These are phyloP conservation scores for Suillus brevipes DNA, from an alignment of 768 basidiomycete species.

Conservation along the genomic window DNA sequence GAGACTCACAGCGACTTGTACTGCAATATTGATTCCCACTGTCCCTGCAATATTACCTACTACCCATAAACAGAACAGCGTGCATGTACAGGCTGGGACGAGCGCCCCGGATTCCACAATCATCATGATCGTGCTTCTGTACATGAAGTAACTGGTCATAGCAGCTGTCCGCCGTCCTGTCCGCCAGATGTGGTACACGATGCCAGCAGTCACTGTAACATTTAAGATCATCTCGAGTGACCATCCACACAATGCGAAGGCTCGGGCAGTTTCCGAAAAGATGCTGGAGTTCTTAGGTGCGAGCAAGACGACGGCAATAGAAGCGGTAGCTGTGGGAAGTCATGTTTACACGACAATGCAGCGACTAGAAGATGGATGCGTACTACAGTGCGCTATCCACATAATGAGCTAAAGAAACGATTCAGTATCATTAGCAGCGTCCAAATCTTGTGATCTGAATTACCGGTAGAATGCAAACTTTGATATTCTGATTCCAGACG, in stretches of 20 bases:
- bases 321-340: neutral
- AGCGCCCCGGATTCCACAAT: neutral
- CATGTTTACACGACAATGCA: neutral
- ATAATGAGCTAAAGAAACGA: neutral
- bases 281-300: neutral
- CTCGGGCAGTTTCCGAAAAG: neutral
- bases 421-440: neutral
- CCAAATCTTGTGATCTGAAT: neutral
- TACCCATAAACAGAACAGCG: neutral
- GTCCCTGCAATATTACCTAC: neutral
- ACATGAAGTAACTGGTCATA: neutral
- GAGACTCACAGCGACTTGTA: neutral
- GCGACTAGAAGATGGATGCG: neutral
- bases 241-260: neutral
- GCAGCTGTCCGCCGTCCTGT: neutral
- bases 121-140: neutral
- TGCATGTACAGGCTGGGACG: neutral
- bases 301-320: neutral
- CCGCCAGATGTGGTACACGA: neutral
- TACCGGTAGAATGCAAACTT: neutral
- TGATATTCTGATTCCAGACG: neutral
- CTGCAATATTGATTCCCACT: neutral
- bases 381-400: neutral
- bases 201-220: neutral
- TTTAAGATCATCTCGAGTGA: neutral